Evolutionary conservation across 345 rosid species (phyloP), one percentile per base, ranked within the genome.

Genomic region (Eucalyptus grandis): DNA sequence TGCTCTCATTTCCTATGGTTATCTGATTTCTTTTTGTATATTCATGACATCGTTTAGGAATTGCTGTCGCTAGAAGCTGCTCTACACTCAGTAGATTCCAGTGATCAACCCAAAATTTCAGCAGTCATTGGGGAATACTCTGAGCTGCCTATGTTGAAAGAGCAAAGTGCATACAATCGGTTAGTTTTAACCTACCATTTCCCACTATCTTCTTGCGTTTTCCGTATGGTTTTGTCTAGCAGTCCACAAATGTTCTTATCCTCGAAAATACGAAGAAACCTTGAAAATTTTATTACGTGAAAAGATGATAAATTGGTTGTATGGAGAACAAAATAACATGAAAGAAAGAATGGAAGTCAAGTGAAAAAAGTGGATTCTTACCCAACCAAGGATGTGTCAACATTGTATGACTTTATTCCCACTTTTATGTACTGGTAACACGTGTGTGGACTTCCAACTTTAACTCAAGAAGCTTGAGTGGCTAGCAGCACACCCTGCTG

Each of bases 21-120:
- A 6, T n/a, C 5, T 65, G 10, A 65, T 7, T 65, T n/a, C 37
- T 65, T 34, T 60, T 60, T n/a, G 21, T 65, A 15, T 31, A 14
- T 65, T 65, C 40, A 14, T n/a, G 77, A n/a, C 40, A 14, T n/a
- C 16, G 37, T 65, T 88, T 95, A 97, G 99, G 95, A 91, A 88
- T 92, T 97, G 91, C 30, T 91, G 31, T 90, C 90, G 27, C 87
- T 96, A 81, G 99, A 97, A 94, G 96, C 92, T 90, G 95, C 94
- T 89, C 90, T 97, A 77, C 90, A 85, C 91, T 92, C 86, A 87
- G 91, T 89, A 87, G 92, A 89, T 92, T 93, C 96, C 22, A 91
- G 91, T 90, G 97, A 96, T 92, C 90, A 95, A 27, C 90, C 91
- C 34, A 60, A 77, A 77, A 90, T 91, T 93, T 95, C 95, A 86